Evolutionary conservation across 176 grass and related monocot genomes (phyloP), one percentile per base, ranked within the genome.

Genomic region (Zoysia japonica): DNA sequence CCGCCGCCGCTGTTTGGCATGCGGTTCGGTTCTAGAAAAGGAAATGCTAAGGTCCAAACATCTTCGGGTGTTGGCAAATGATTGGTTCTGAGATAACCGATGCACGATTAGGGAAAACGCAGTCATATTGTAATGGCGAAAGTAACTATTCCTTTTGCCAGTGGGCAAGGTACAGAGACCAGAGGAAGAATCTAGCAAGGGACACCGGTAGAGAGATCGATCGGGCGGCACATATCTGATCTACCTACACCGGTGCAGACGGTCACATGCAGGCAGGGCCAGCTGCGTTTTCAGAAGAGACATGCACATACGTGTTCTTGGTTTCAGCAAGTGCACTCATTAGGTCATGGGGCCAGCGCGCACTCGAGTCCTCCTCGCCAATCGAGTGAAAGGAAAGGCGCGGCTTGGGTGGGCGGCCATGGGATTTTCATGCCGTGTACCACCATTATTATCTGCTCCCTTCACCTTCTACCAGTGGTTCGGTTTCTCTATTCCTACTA

Each of bases 271-370:
- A 47, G 52, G 40, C 72, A 47, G 52, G 40, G 50, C n/a, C 65
- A 76, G 54, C 13, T 64, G 55, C 9, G 10, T 51, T 68, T 53
- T 53, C 67, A 78, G 67, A 83, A 83, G 78, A 4, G 67, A 59
- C 72, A 49, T 1, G 66, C 46, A 56, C 38, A 45, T 82, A 61
- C 3, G 64, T 54, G 39, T 74, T 43, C 52, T 14, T 49, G 14
- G 40, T 65, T 83, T 72, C 73, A 37, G 68, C 80, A 1, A 38
- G 10, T 45, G 86, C 86, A 88, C 80, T 88, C 86, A 83, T 87
- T 87, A 50, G 54, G 42, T 9, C 57, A 66, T 57, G 72, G 73
- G 85, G 59, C 35, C 79, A 82, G 59, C 48, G n/a, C n/a, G 3
- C 79, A 66, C 85, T 57, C 48, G 38, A 78, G 67, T 82, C 73